Evolutionary conservation across 2,329 filamentous ascomycete genomes (phyloP), one percentile per base, ranked within the genome.

Genomic region (Cercospora sp.): DNA sequence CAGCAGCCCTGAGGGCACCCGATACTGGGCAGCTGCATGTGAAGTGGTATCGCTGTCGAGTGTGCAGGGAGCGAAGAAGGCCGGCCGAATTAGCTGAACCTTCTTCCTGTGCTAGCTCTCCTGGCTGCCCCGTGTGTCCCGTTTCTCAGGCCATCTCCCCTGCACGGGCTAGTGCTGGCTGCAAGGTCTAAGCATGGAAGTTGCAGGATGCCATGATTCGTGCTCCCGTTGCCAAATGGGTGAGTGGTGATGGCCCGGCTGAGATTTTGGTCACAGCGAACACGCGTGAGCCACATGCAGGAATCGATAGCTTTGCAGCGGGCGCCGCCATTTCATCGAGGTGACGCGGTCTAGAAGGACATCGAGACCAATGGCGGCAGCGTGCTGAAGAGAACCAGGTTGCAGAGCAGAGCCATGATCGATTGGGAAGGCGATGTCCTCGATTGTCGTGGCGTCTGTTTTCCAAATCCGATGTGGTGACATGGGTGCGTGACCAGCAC

Each of bases 401-500:
- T 48, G 42, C 53, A 57, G 23, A 26, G 53, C 36, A n/a, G 36
- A 40, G 36, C 36, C 16, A 63, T 33, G 48, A 55, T 26, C 8
- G 7, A 36, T 63, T 23, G 18, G 61, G 61, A 23, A 51, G 30
- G 28, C 61, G 16, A 18, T 16, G 45, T 20, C 26, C 33, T 33
- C 16, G 18, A 31, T 61, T 57, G 61, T 55, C 61, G 30, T 63
- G 33, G 48, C 30, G n/a, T 26, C 16, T 28, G 48, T n/a, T 48
- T 53, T 23, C 61, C 23, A 57, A 30, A 57, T 31, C 12, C 18
- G 48, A 20, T 10, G 12, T n/a, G 30, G 20, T n/a, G 36, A 53
- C 63, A 60, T 10, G 63, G 63, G 63, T 33, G 63, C 28, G 53
- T 65, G 63, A 59, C 57, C 55, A 60, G 63, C 55, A 65, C 63